These are phyloP conservation scores for Hyaloscypha finlandica DNA, from an alignment of 495 filamentous ascomycete genomes.

Conservation along the genomic window DNA sequence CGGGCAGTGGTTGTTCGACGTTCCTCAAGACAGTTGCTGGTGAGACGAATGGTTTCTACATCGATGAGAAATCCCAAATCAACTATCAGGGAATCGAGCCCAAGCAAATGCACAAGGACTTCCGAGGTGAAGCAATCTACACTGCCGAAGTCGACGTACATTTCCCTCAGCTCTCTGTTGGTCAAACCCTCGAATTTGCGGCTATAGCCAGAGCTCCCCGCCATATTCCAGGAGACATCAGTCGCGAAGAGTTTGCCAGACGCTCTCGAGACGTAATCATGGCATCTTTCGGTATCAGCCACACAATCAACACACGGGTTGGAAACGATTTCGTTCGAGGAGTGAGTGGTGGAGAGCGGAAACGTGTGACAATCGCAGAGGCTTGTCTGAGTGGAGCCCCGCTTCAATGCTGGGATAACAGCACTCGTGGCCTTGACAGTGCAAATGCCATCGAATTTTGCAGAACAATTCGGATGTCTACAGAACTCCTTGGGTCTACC, in stretches of 20 bases:
- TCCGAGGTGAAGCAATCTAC: constrained; percentile 61
- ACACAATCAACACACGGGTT: constrained; percentile 73
- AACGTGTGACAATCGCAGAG: constrained; percentile 80
- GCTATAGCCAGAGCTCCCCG: constrained; percentile 64
- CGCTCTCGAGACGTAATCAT: constrained; percentile 74
- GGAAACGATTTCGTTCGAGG: constrained; percentile 79
- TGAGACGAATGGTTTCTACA: constrained; percentile 69
- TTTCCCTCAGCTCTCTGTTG: constrained; percentile 75
- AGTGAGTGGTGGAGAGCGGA: constrained; percentile 79
- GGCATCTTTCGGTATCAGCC: constrained; percentile 74
- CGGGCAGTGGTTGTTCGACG: constrained; percentile 73
- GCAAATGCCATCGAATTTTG: constrained; percentile 51
- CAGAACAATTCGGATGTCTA: constrained; percentile 45
- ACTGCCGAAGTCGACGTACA: constrained; percentile 71
- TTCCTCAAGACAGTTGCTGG: constrained; percentile 78
- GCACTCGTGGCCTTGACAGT: constrained; percentile 53
- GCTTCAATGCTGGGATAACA: constrained; percentile 56
- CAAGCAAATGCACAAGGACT: constrained; percentile 45
- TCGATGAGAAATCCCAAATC: constrained; percentile 65
- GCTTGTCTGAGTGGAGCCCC: constrained; percentile 63
- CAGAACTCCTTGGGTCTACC: constrained; percentile 44
- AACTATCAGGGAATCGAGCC: constrained; percentile 69
- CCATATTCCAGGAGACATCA: constrained; percentile 55
- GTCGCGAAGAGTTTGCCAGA: constrained; percentile 60
- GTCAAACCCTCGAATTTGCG: constrained; percentile 75